A percentile compares a stretch with the other conserved stretches of the same genome.
Conservation (phyloP, 2,329 filamentous ascomycete species). For the Sclerotinia nivalis region DNA sequence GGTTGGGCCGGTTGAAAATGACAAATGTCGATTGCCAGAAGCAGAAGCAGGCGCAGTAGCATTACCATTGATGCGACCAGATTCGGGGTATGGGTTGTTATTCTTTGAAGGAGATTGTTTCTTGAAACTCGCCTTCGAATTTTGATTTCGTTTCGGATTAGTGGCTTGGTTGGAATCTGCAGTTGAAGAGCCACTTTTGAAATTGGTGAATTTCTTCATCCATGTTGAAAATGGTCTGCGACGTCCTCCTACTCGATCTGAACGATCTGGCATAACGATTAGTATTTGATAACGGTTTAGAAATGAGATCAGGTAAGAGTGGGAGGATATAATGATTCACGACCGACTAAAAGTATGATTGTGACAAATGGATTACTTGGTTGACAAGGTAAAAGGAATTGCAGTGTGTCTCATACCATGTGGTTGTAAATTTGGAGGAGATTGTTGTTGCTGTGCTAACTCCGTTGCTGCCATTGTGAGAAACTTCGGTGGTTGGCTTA, state of each 20-base stretch:
- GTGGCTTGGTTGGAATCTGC: slow-evolving; percentile 49
- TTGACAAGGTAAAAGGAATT: slow-evolving; percentile 13
- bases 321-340: not conserved
- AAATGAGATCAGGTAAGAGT: not conserved
- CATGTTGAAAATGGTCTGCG: slow-evolving; percentile 87
- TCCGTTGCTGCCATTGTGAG: slow-evolving; percentile 45
- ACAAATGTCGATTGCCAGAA: slow-evolving; percentile 50
- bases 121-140: slow-evolving; percentile 51
- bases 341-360: slow-evolving; percentile 16
- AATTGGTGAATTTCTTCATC: slow-evolving; percentile 90
- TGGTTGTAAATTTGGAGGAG: slow-evolving; percentile 12
- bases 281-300: slow-evolving; percentile 25
- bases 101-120: slow-evolving; percentile 56
- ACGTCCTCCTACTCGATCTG: slow-evolving; percentile 57
- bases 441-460: slow-evolving; percentile 43
- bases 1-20: slow-evolving; percentile 58
- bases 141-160: slow-evolving; percentile 46
- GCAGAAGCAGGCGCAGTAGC: slow-evolving; percentile 32
- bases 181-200: slow-evolving; percentile 70
- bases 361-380: slow-evolving; percentile 20
- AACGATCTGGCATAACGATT: slow-evolving; percentile 58
- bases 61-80: slow-evolving; percentile 56
- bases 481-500: not conserved
- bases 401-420: slow-evolving; percentile 44
- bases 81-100: slow-evolving; percentile 89